Base-by-base conservation (phyloP, 108 stramenopile species). In the Pelagomonas calceolata region DNA sequence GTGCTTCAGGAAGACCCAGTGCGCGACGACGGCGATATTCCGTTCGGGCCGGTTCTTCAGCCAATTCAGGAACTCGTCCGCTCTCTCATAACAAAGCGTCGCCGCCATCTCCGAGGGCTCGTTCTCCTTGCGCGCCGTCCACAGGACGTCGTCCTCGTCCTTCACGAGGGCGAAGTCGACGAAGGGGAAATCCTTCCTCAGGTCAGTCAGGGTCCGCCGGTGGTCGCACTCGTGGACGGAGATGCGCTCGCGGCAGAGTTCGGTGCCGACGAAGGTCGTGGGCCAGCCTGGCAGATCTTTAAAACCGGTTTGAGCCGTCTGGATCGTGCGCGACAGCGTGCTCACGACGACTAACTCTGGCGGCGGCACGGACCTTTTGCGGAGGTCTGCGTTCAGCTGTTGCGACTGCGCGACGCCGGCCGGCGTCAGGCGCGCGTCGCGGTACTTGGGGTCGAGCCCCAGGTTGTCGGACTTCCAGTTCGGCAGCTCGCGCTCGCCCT, bases 181-280 rank as follows among this genome's bases (percentile, higher is more conserved):
- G 68, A 78, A 75, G 37, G 36, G 35, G 66, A 81, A 81, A 5
- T 73, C 66, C n/a, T 36, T 34, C 63, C 35, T 65, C 36, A 89
- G 70, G 39, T 82, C 83, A 0, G 81, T 32, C 17, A 82, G 82
- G 18, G 68, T 66, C 34, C 88, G 69, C 37, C 90, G 76, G 45
- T 82, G 84, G 74, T 89, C 88, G 71, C 85, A 87, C 30, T 70
- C 78, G 66, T 87, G 89, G 65, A 87, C 82, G 36, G 87, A 87
- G 51, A 64, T 81, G 0, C 87, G 81, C 75, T 91, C 88, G 46
- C 88, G 78, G 43, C 85, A 76, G 26, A 76, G 68, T 75, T 91
- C 90, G 4, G 71, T 65, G n/a, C 82, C 86, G 3, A 86, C 30
- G 46, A 86, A 51, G 10, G 30, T 30, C 32, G 26, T 73, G 73